phyloP scores from a whole-genome alignment of 495 filamentous ascomycete species.

The Talaromyces liani region DNA sequence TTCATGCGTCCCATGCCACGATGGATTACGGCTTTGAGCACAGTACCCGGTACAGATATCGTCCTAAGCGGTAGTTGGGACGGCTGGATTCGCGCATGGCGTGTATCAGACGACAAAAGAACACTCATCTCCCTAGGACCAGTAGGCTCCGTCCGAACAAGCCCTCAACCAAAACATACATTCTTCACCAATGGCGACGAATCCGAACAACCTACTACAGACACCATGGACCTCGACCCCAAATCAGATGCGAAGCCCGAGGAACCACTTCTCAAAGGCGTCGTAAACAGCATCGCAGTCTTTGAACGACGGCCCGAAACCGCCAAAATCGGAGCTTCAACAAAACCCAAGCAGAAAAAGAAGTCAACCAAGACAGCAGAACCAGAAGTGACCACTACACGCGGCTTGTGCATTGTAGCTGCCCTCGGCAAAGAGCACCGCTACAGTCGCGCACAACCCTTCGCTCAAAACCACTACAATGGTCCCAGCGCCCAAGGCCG shows the following conservation, averaged over 20 bases:
- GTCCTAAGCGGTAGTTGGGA: conserved; percentile 92
- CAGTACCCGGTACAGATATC: conserved; percentile 80
- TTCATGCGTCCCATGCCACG: conserved; percentile 49
- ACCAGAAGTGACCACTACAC: conserved; percentile 15
- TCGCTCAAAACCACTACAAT: conserved; percentile 31
- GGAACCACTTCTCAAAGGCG: conserved; percentile 50
- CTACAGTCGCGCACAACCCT: conserved; percentile 65
- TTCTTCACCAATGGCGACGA: conserved; percentile 7
- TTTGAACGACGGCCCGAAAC: conserved; percentile 54
- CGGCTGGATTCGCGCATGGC: conserved; percentile 79
- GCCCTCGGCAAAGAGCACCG: conserved; percentile 82
- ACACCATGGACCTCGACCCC: conserved; percentile 19
- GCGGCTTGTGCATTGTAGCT: conserved; percentile 72
- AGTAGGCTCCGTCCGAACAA: conserved; percentile 38
- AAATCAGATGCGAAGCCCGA: conserved; percentile 5
- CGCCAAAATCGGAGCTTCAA: conserved; percentile 17
- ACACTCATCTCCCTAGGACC: conserved; percentile 64
- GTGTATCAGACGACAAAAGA: conserved; percentile 72
- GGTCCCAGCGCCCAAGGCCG: conserved; percentile 49
- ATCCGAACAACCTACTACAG: conserved; percentile 15
- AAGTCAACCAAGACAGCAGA: conserved; percentile 20
- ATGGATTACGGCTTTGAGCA: conserved; percentile 83
- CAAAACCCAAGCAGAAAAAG: conserved; percentile 37
- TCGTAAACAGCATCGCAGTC: conserved; percentile 79
- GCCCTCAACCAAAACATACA: conserved; percentile 6